A percentile compares a stretch with the other conserved stretches of the same genome.
These are phyloP conservation scores for Athelia sp. DNA, from an alignment of 1,284 basidiomycete species.

Conservation along the genomic window DNA sequence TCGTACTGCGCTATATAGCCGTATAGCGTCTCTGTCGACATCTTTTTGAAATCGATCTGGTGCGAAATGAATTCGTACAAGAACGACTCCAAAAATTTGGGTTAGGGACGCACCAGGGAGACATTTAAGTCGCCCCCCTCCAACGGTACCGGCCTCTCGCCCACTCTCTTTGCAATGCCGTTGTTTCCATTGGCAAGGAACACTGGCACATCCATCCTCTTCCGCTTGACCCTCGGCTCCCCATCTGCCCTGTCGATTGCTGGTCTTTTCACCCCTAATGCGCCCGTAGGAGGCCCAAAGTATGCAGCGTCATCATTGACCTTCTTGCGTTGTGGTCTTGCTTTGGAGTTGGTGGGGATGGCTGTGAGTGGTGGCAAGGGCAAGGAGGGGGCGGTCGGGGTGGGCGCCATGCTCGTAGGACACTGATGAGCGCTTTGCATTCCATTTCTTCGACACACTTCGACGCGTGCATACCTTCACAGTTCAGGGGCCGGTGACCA, in stretches of 20 bases:
- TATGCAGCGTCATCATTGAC: constrained; percentile 60
- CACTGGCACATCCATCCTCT: constrained; percentile 43
- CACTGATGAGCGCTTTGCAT: not conserved
- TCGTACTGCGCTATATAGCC: constrained; percentile 68
- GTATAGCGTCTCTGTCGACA: constrained; percentile 55
- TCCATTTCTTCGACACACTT: not conserved
- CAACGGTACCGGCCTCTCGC: not conserved
- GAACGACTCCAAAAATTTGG: not conserved
- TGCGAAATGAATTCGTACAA: not conserved
- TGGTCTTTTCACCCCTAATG: constrained; percentile 39
- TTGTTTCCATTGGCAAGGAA: too few relatives aligned
- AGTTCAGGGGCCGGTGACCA: too few relatives aligned
- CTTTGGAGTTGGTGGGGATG: too few relatives aligned
- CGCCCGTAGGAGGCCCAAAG: constrained; percentile 45
- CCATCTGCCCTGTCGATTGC: constrained; percentile 58
- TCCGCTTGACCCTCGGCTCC: constrained; percentile 65
- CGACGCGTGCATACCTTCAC: not conserved
- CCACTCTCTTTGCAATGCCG: too few relatives aligned
- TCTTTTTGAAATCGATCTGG: constrained; percentile 67
- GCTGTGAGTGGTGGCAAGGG: constrained; percentile 18
- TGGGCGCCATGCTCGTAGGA: not conserved
- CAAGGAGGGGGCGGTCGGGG: constrained; percentile 31
- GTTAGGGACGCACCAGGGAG: not conserved
- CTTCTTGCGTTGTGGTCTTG: constrained; percentile 48
- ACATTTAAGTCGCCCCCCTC: not conserved